These are phyloP conservation scores for Fistulifera solaris DNA, from an alignment of 108 stramenopile genomes.

Conservation along the genomic window DNA sequence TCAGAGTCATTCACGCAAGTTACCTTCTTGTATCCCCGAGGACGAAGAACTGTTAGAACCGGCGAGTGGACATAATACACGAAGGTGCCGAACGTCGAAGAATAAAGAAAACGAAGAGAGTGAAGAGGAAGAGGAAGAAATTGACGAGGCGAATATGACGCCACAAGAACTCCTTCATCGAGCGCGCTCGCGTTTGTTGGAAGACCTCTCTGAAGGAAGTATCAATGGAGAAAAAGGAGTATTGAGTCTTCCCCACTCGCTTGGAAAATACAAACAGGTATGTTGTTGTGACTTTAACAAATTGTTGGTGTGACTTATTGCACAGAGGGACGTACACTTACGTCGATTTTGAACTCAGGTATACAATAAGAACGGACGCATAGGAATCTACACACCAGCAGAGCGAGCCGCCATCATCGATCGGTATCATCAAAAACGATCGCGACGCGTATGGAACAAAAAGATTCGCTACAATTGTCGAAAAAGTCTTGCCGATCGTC, in stretches of 20 bases:
- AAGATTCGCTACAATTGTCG: conserved; percentile 97
- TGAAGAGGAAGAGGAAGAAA: conserved; percentile 19
- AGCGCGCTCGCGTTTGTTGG: conserved; percentile 65
- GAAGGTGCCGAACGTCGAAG: neutral
- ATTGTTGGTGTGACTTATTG: neutral
- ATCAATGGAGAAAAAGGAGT: conserved; percentile 60
- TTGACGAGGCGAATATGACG: conserved; percentile 43
- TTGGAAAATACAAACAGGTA: conserved; percentile 82
- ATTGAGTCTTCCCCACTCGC: conserved; percentile 66
- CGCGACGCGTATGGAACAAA: conserved; percentile 92
- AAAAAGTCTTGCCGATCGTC: conserved; percentile 91
- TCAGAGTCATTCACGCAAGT: conserved; percentile 18
- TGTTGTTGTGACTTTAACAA: conserved; percentile 14
- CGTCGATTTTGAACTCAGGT: conserved; percentile 26
- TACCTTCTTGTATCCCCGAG: neutral
- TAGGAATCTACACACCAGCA: conserved; percentile 92
- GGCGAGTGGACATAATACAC: neutral
- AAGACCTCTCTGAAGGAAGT: conserved; percentile 67
- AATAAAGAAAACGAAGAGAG: conserved; percentile 8
- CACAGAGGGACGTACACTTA: neutral
- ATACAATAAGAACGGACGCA: conserved; percentile 93
- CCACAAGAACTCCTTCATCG: conserved; percentile 64
- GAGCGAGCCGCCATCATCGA: conserved; percentile 91
- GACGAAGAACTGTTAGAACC: conserved; percentile 4
- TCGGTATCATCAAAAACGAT: conserved; percentile 80